Base-by-base conservation (phyloP, 306 rosid species). In the Trifolium fragiferum region DNA sequence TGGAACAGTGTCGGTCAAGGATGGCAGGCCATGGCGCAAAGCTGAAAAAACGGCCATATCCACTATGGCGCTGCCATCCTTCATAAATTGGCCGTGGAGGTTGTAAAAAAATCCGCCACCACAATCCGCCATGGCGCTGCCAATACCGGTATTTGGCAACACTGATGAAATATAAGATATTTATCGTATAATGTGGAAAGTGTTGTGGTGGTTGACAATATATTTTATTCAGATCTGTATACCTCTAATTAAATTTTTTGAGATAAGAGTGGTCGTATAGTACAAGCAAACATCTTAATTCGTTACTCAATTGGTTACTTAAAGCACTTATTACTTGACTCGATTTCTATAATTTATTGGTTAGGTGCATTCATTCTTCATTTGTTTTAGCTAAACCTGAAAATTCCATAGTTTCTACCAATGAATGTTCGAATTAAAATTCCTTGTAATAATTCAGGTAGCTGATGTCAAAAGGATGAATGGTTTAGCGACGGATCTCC, bases 401-500 rank as follows among this genome's bases (percentile, higher is more conserved):
- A 47, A 46, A 27, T 27, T 69, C 16, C 30, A 4, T 15, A 37
- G 55, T 37, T 50, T 55, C 46, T 41, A 30, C 13, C 25, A 30
- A 59, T 5, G 6, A 33, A 69, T 49, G 33, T 57, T 35, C 32
- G 7, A 12, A 57, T 57, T 57, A 25, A 11, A 57, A 57, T 15
- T 19, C 11, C 62, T 32, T 68, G 62, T 47, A 41, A 79, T 76
- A 23, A 64, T 76, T 78, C 80, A 92, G 97, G 97, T 92, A 75
- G 87, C 90, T 53, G 97, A 92, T 82, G 76, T 92, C 74, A 92
- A 83, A 82, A 87, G 92, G 87, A 84, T 92, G 87, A 92, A 92
- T 71, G 90, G 96, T 27, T 77, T 92, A 74, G 91, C 91, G 23
- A 72, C 97, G 25, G 97, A 92, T 85, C 90, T 89, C 79, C 97